A percentile compares a stretch with the other conserved stretches of the same genome.
These are phyloP conservation scores for Anthostomella pinea DNA, from an alignment of 2,329 filamentous ascomycete genomes.

Conservation along the genomic window DNA sequence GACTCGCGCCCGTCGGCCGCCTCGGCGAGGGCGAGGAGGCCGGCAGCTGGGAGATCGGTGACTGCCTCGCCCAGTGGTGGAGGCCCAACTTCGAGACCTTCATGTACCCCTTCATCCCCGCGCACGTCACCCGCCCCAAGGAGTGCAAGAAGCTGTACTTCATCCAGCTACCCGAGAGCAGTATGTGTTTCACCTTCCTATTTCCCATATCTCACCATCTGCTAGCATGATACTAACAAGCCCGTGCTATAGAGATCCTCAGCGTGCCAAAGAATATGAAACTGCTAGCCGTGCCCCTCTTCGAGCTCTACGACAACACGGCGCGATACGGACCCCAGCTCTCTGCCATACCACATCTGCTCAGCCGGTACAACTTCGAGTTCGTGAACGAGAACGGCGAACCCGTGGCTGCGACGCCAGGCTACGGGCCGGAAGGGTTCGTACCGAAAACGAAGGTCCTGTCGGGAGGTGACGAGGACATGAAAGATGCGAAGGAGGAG, in stretches of 20 bases:
- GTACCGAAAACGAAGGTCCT: constrained; percentile 65
- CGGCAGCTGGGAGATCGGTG: constrained; percentile 90
- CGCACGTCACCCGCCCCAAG: constrained; percentile 93
- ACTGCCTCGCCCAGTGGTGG: constrained; percentile 98
- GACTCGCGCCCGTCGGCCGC: constrained; percentile 86
- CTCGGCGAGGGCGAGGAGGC: constrained; percentile 79
- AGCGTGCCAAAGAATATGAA: constrained; percentile 99
- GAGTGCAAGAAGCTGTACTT: constrained; percentile 99
- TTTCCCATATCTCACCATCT: neutral
- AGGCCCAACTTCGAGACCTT: constrained; percentile 98
- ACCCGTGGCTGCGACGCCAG: constrained; percentile 80
- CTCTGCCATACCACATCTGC: constrained; percentile 89
- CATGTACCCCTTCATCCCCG: constrained; percentile 98
- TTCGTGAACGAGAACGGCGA: constrained; percentile 93
- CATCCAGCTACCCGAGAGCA: constrained; percentile 88
- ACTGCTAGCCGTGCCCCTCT: constrained; percentile 90
- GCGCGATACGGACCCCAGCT: constrained; percentile 92
- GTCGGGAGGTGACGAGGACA: constrained; percentile 59
- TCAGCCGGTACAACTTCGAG: constrained; percentile 96
- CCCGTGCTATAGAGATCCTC: constrained; percentile 66
- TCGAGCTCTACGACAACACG: constrained; percentile 98
- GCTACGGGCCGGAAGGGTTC: constrained; percentile 60
- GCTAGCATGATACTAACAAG: constrained; percentile 25
- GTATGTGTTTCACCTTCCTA: constrained; percentile 49
- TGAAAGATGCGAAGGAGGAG: constrained; percentile 40